These are phyloP conservation scores for Fagopyrum homotropicum DNA, from an alignment of 148 eudicot species.

Conservation along the genomic window DNA sequence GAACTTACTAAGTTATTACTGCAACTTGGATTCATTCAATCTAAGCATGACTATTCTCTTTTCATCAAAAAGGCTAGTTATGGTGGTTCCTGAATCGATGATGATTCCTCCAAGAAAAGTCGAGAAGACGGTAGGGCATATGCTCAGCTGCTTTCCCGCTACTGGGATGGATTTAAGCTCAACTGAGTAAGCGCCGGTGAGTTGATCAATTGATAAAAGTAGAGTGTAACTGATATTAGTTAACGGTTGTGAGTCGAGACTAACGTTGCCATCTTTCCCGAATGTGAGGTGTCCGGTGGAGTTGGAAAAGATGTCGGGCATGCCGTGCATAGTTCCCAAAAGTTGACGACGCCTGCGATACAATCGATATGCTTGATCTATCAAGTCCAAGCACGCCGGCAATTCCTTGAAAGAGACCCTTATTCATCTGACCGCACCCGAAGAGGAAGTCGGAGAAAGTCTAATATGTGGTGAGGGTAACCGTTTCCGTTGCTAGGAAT, in stretches of 20 bases:
- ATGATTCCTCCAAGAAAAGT: neutral
- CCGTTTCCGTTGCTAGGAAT: neutral
- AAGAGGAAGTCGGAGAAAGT: neutral
- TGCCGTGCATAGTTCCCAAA: neutral
- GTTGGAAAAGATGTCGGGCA: neutral
- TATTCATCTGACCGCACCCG: neutral
- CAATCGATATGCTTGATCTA: neutral
- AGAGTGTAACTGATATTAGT: neutral
- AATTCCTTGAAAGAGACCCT: neutral
- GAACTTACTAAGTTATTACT: too few relatives aligned
- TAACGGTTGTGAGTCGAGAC: neutral
- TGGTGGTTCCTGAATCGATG: too few relatives aligned
- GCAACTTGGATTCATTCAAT: too few relatives aligned
- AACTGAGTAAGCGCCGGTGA: too few relatives aligned
- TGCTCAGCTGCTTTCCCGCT: neutral
- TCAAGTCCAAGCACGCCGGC: neutral
- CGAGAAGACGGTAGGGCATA: neutral
- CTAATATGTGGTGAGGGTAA: neutral
- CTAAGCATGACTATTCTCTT: too few relatives aligned
- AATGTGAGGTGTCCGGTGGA: slow-evolving; percentile 6
- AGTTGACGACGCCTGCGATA: neutral
- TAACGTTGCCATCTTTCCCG: neutral
- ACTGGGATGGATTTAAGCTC: neutral
- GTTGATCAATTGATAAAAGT: neutral
- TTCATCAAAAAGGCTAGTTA: neutral